Percentiles rank a stretch among this genome's conserved stretches.
These are phyloP conservation scores for Hymenoscyphus scutula DNA, from an alignment of 2,329 filamentous ascomycete species.

Conservation along the genomic window DNA sequence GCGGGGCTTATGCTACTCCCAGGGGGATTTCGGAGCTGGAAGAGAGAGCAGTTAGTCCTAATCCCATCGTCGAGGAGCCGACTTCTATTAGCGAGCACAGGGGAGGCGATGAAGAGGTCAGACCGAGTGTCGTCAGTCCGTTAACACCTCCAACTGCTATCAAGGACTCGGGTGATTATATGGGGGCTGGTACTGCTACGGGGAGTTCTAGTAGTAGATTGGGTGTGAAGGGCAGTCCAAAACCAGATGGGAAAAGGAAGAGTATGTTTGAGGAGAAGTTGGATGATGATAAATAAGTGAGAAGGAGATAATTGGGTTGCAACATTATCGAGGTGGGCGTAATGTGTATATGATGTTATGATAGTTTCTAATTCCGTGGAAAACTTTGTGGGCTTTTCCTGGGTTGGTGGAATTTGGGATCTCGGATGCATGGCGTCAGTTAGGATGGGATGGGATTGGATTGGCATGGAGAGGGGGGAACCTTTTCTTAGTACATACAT, in stretches of 20 bases:
- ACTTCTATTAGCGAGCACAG: not conserved
- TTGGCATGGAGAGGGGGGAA: not conserved
- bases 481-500: too few relatives aligned
- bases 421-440: not conserved
- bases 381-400: not conserved
- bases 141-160: conserved; percentile 24
- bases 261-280: conserved; percentile 33
- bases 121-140: conserved; percentile 21
- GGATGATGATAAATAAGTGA: conserved; percentile 21
- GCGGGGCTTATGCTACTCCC: conserved; percentile 17
- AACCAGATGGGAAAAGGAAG: conserved; percentile 19
- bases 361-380: not conserved
- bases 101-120: not conserved
- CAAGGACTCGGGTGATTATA: conserved; percentile 21
- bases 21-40: not conserved
- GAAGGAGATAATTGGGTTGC: not conserved
- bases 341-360: conserved; percentile 8
- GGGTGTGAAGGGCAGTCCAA: not conserved
- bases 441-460: not conserved
- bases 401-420: not conserved
- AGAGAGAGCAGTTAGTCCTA: not conserved
- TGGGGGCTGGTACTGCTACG: conserved; percentile 10
- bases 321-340: not conserved
- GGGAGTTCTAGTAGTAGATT: not conserved
- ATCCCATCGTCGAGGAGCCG: not conserved